phyloP scores from a whole-genome alignment of 2,329 filamentous ascomycete genomes.

The Alternaria gansuensis region DNA sequence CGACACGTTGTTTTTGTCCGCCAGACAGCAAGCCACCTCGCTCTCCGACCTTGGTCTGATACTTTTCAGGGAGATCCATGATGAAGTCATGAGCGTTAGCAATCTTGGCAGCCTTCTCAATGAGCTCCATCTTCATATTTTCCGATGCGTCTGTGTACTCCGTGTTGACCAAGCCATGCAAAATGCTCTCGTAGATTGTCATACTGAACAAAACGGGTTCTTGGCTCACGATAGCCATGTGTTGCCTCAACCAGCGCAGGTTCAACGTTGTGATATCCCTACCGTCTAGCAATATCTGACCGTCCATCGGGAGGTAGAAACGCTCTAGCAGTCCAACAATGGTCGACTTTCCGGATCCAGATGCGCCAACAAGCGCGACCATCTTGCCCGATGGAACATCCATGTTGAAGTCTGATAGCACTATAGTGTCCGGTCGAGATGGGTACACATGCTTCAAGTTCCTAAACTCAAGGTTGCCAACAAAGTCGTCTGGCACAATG shows the following conservation, averaged over 20 bases:
- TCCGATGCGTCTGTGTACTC: conserved; percentile 71
- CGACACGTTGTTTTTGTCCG: conserved; percentile 96
- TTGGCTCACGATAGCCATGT: conserved; percentile 91
- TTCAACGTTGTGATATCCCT: conserved; percentile 83
- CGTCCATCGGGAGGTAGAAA: conserved; percentile 89
- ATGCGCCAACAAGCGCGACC: conserved; percentile 91
- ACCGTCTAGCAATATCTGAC: conserved; percentile 81
- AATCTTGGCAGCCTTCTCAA: conserved; percentile 84
- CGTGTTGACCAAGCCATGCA: conserved; percentile 89
- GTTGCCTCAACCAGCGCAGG: conserved; percentile 87
- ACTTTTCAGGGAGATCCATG: conserved; percentile 79
- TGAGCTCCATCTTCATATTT: conserved; percentile 73
- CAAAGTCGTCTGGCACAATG: conserved; percentile 74
- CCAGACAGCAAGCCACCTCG: conserved; percentile 91
- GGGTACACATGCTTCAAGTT: conserved; percentile 94
- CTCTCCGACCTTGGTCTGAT: conserved; percentile 94
- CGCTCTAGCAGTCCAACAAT: conserved; percentile 92
- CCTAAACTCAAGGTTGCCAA: conserved; percentile 81
- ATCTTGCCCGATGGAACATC: conserved; percentile 87
- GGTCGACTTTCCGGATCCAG: conserved; percentile 93
- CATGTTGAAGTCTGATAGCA: conserved; percentile 85
- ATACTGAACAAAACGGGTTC: conserved; percentile 91
- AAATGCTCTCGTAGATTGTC: conserved; percentile 88
- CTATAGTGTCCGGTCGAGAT: conserved; percentile 85
- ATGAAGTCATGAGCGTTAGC: conserved; percentile 97